Evolutionary conservation across 805 yeast genomes (phyloP), one percentile per base, ranked within the genome.

Genomic region (Candida corydali): DNA sequence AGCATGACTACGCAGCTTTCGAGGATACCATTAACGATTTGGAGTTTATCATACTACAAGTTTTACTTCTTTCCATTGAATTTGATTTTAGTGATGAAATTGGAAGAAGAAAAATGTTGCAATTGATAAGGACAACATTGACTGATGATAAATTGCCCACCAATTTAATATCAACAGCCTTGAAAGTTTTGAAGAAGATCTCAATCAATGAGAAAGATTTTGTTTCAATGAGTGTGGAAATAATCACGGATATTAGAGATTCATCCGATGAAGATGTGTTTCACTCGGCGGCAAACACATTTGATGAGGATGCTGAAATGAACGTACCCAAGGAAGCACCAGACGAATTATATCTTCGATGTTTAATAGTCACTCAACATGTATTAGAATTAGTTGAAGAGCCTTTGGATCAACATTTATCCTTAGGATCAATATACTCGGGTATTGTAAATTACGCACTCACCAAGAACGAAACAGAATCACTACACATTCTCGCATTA

Each of bases 81-180:
- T 83, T 82, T 52, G 98, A 93, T 55, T 87, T 78, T 51, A 82
- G 87, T 48, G 97, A 93, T 63, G 96, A 89, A 57, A 75, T 84
- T 32, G 96, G 97, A 15, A 75, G 96, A 52, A 73, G 95, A 55
- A 78, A 78, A 30, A 78, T 87, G 76, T 61, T 84, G 26, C 67
- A 65, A 24, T 55, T 64, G 8, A 55, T 65, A 17, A 55, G 70
- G 42, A 65, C 76, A 16, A 65, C 80, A n/a, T 61, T 83, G 39
- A 70, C 80, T 1, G 69, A 74, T 28, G 82, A 77, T 36, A 65
- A 72, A 11, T 63, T 84, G 17, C 58, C 76, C 1, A 86, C 77
- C 39, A 52, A 61, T 5, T 62, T 80, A 20, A 70, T 78, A 17
- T 71, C 73, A 26, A 66, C 75, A 9, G 70, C 85, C 3, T 69